phyloP scores from a whole-genome alignment of 139 green algal species.

The Parachlorella kessleri region DNA sequence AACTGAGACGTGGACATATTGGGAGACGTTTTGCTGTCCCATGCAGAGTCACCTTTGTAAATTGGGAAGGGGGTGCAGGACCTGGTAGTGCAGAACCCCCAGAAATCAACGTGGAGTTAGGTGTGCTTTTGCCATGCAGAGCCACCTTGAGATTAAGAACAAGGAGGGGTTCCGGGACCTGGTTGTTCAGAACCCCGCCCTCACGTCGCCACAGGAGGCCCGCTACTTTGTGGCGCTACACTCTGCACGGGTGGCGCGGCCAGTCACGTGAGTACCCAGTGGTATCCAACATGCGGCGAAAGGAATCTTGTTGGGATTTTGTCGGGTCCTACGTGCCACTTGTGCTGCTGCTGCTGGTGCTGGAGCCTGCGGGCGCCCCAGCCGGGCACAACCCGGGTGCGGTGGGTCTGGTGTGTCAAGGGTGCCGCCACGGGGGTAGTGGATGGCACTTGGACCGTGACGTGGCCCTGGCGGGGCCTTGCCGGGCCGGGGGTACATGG shows the following conservation, averaged over 20 bases:
- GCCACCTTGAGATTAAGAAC: conserved; percentile 29
- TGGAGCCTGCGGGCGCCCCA: too few species aligned
- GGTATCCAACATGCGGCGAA: too few species aligned
- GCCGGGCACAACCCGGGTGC: too few species aligned
- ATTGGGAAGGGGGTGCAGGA: conserved; percentile 29
- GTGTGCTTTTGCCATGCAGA: conserved; percentile 2
- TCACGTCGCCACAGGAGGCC: not conserved
- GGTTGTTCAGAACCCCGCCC: conserved; percentile 11
- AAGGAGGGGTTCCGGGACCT: conserved; percentile 32
- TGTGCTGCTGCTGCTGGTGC: not conserved
- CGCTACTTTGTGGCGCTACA: conserved; percentile 32
- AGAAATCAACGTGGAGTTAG: too few species aligned
- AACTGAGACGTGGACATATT: too few species aligned
- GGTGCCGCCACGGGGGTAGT: too few species aligned
- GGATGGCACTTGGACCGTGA: too few species aligned
- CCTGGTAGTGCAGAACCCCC: conserved; percentile 23
- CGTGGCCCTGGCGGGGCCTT: too few species aligned
- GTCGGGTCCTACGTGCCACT: conserved; percentile 8
- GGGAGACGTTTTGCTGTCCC: not conserved
- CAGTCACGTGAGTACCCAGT: conserved; percentile 27
- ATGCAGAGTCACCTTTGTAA: conserved; percentile 24
- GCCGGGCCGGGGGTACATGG: too few species aligned
- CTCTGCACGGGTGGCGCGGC: conserved; percentile 15
- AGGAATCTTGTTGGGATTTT: too few species aligned
- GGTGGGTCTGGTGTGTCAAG: too few species aligned